phyloP scores from a whole-genome alignment of 2,329 filamentous ascomycete genomes.

The Macroventuria anomochaeta region DNA sequence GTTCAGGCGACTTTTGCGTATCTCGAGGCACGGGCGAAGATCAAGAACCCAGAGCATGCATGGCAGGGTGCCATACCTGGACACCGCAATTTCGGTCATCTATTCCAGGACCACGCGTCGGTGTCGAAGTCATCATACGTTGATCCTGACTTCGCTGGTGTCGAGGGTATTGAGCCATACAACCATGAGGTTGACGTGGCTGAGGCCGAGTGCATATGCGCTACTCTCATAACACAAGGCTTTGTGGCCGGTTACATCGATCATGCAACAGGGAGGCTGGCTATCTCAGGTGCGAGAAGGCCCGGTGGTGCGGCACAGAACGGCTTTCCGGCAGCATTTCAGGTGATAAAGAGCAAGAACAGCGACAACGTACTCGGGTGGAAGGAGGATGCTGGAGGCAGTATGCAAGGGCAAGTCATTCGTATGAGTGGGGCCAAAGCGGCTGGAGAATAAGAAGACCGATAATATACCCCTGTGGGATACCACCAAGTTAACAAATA shows the following conservation, averaged over 20 bases:
- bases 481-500: background rate
- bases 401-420: slow-evolving; percentile 59
- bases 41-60: slow-evolving; percentile 35
- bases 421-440: slow-evolving; percentile 63
- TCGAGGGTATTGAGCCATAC: slow-evolving; percentile 38
- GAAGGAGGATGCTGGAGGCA: slow-evolving; percentile 59
- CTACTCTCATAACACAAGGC: slow-evolving; percentile 79
- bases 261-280: slow-evolving; percentile 77
- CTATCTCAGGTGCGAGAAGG: slow-evolving; percentile 75
- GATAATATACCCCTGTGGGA: slow-evolving; percentile 16
- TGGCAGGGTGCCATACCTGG: slow-evolving; percentile 38
- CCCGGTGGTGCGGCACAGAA: slow-evolving; percentile 63
- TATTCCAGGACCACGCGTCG: slow-evolving; percentile 59
- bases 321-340: slow-evolving; percentile 78
- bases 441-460: slow-evolving; percentile 35
- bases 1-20: slow-evolving; percentile 69
- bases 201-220: slow-evolving; percentile 79
- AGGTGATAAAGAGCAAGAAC: slow-evolving; percentile 68
- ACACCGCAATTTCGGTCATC: slow-evolving; percentile 51
- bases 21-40: slow-evolving; percentile 63
- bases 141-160: slow-evolving; percentile 55
- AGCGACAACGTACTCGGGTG: slow-evolving; percentile 74
- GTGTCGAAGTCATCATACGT: slow-evolving; percentile 49
- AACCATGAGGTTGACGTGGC: slow-evolving; percentile 58
- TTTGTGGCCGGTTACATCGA: slow-evolving; percentile 84